Evolutionary conservation across 2,329 filamentous ascomycete species (phyloP).

Genomic region (Acarospora socialis): DNA sequence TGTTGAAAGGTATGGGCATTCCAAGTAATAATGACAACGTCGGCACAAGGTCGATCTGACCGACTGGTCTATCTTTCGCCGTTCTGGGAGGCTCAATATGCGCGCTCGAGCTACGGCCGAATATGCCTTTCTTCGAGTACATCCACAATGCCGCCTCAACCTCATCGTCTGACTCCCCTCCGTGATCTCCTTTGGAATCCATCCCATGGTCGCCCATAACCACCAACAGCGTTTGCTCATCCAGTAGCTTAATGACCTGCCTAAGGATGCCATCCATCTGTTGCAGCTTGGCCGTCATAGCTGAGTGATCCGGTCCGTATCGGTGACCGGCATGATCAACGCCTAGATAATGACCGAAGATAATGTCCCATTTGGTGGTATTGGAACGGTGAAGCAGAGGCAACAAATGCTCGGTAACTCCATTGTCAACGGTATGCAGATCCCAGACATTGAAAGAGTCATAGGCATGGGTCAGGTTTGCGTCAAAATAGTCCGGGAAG

Average conservation of each 20-base stretch:
- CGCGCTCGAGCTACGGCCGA: slow-evolving; percentile 58
- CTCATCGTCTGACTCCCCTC: slow-evolving; percentile 95
- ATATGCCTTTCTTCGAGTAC: slow-evolving; percentile 80
- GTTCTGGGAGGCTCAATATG: slow-evolving; percentile 46
- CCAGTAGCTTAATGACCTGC: slow-evolving; percentile 55
- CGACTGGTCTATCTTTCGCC: slow-evolving; percentile 62
- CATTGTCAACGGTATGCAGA: slow-evolving; percentile 89
- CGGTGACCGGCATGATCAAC: slow-evolving; percentile 95
- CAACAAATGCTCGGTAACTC: slow-evolving; percentile 79
- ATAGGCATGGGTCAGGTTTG: slow-evolving; percentile 72
- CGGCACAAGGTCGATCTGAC: slow-evolving; percentile 89
- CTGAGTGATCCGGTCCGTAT: slow-evolving; percentile 83
- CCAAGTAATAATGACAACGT: slow-evolving; percentile 79
- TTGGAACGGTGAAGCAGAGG: slow-evolving; percentile 58
- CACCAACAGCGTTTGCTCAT: slow-evolving; percentile 75
- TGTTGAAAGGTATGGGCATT: slow-evolving; percentile 91
- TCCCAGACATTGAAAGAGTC: slow-evolving; percentile 99
- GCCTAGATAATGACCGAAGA: slow-evolving; percentile 85
- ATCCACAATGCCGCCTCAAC: slow-evolving; percentile 93
- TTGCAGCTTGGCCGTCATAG: slow-evolving; percentile 77
- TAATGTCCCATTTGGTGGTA: slow-evolving; percentile 70
- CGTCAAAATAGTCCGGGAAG: slow-evolving; percentile 86
- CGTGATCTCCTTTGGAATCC: slow-evolving; percentile 93
- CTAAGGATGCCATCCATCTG: slow-evolving; percentile 80
- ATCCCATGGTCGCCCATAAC: slow-evolving; percentile 99